Evolutionary conservation across 192 early-diverging fungal species (phyloP), one percentile per base, ranked within the genome.

Genomic region (Umbelopsis vinacea): DNA sequence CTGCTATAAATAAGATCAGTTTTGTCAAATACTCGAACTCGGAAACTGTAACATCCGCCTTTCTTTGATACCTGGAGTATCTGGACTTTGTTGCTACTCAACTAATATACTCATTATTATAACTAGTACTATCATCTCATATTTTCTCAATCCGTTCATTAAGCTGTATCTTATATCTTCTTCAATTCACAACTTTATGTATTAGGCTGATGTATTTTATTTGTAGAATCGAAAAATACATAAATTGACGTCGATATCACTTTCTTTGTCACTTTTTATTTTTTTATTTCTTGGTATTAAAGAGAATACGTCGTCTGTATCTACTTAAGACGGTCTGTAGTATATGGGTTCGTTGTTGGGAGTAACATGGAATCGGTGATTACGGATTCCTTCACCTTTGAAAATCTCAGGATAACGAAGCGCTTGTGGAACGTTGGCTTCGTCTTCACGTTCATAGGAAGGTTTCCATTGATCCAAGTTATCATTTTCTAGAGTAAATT

Each of bases 341-440:
- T 63, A 63, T 37, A 63, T 63, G 7, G 57, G 57, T 26, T 63
- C 57, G 33, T 63, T 63, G 57, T 63, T 85, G 14, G 89, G 83
- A 77, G 92, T 91, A n/a, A 94, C 92, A 69, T 94, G 91, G 83
- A 90, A 94, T 21, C 78, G 84, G 71, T 94, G 92, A 4, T 86
- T 89, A 52, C 91, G 89, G 38, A 92, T 78, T 15, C 92, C 92
- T 55, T 85, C 71, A 60, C 87, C 89, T 55, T 86, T 81, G 82
- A 94, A 94, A 57, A 84, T 81, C n/a, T 63, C 67, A 15, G 92
- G 92, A 85, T 89, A 94, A 43, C 86, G 85, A 66, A 88, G 74
- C 19, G 68, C 83, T 26, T 74, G 46, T 5, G 82, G 74, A 15
- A 91, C 84, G 23, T 89, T 68, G 21, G 72, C 55, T 70, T 92